Base-by-base conservation (phyloP, 345 rosid genomes). In the Eucalyptus tenuipes region DNA sequence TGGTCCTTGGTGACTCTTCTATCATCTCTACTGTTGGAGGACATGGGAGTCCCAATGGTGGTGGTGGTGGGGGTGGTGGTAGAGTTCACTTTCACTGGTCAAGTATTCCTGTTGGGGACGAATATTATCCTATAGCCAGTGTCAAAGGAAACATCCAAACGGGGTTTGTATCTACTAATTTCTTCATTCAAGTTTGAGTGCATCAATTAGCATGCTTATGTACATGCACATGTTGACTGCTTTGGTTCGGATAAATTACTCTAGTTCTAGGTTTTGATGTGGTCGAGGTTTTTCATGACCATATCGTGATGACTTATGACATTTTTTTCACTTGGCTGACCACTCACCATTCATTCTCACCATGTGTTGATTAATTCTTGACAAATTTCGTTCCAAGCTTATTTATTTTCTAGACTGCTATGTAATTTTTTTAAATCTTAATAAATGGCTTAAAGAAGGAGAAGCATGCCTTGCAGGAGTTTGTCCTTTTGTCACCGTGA, bases 21-120 rank as follows among this genome's bases (percentile, higher is more conserved):
- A 87, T 88, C 61, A 92, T 95, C 89, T 95, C 98, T 87, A 91
- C 94, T 85, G 87, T 86, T 75, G 99, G 99, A 87, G 99, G 99
- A 88, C 95, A 93, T 91, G 99, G 99, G 85, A 94, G 96, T 90
- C 93, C 92, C 55, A 91, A 92, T 86, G 98, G 98, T 33, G 94
- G 98, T 64, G 99, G 99, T 49, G 99, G 99, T 66, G 99, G 99
- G 59, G 97, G 99, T 88, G 99, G 99, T 90, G 99, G 99, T 48
- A 94, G 99, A 88, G 92, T 97, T 91, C 99, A 96, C 93, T 95
- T 97, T 90, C 98, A 97, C 88, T 97, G 98, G 99, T 91, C 98
- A 79, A 91, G 94, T 90, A 94, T 97, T 92, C 95, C 97, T 40
- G 92, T 92, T 47, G 98, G 97, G 81, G 97, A 97, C 91, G 95